Evolutionary conservation across 1,139 yeast genomes (phyloP).

Genomic region (Yamadazyma conglobata): DNA sequence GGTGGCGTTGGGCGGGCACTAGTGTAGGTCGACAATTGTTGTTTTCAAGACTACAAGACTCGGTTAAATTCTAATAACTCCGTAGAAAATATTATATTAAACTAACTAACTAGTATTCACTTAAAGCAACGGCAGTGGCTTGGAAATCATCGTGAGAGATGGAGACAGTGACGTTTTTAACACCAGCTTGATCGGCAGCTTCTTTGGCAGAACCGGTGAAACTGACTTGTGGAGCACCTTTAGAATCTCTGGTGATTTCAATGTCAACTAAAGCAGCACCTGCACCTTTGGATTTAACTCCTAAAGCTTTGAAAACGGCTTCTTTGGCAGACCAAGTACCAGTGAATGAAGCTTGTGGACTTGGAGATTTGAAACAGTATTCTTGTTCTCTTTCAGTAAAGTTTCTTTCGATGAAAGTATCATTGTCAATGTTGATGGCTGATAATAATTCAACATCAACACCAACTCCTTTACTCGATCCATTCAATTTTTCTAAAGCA

Average conservation of each 20-base stretch:
- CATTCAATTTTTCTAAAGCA: slow-evolving; percentile 46
- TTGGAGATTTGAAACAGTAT: slow-evolving; percentile 72
- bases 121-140: slow-evolving; percentile 95
- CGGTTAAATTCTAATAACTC: no score
- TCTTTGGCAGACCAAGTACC: slow-evolving; percentile 99
- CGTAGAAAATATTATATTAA: no score
- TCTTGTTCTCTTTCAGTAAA: slow-evolving; percentile 76
- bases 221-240: slow-evolving; percentile 79
- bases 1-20: no score
- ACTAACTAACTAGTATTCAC: slow-evolving; percentile 45
- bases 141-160: slow-evolving; percentile 96
- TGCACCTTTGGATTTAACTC: slow-evolving; percentile 87
- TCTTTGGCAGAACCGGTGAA: slow-evolving; percentile 72
- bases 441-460: slow-evolving; percentile 92
- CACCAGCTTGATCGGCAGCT: slow-evolving; percentile 71
- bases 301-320: slow-evolving; percentile 95
- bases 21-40: no score
- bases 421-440: slow-evolving; percentile 77
- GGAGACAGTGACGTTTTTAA: slow-evolving; percentile 73
- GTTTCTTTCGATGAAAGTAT: slow-evolving; percentile 87
- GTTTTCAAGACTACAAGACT: no score
- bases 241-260: slow-evolving; percentile 72
- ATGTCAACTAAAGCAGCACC: slow-evolving; percentile 92
- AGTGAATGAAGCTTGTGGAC: slow-evolving; percentile 86
- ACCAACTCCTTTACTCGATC: slow-evolving; percentile 74